These are phyloP conservation scores for Chrysoporthe cubensis DNA, from an alignment of 2,329 filamentous ascomycete species.

Conservation along the genomic window DNA sequence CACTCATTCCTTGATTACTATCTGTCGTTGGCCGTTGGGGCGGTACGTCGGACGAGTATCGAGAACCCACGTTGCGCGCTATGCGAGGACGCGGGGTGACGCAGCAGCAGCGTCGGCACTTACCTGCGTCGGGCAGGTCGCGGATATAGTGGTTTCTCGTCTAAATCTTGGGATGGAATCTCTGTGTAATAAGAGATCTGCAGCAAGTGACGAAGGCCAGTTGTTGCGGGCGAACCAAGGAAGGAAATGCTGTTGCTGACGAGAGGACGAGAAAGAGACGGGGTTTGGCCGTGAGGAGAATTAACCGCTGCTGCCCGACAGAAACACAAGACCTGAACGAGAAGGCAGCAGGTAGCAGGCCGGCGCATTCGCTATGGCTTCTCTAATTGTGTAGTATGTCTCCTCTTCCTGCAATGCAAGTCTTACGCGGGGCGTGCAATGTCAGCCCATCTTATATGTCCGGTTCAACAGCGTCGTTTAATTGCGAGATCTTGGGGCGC, in stretches of 20 bases:
- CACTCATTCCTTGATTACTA: constrained; percentile 3
- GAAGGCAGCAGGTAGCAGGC: constrained; percentile 6
- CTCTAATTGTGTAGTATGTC: background rate
- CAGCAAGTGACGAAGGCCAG: background rate
- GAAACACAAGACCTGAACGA: constrained; percentile 21
- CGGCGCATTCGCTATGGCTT: constrained; percentile 3
- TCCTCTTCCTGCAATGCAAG: constrained; percentile 19
- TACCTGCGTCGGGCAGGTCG: constrained; percentile 26
- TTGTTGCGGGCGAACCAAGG: background rate
- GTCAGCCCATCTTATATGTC: constrained; percentile 26
- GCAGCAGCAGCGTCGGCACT: constrained; percentile 28
- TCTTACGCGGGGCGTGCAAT: constrained; percentile 16
- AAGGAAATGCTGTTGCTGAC: background rate
- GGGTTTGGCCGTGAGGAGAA: constrained; percentile 4
- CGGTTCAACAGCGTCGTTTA: constrained; percentile 28
- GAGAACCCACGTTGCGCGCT: constrained; percentile 28
- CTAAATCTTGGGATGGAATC: constrained; percentile 29
- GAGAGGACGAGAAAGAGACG: constrained; percentile 1
- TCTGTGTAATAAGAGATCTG: constrained; percentile 23
- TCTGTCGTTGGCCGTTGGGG: constrained; percentile 16
- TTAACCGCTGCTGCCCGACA: constrained; percentile 4
- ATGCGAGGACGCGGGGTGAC: constrained; percentile 28
- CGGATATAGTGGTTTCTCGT: constrained; percentile 31
- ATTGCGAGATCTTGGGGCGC: constrained; percentile 29
- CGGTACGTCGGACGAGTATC: constrained; percentile 24